Evolutionary conservation across 441 rosid species (phyloP).

Genomic region (Populus trichocarpa): DNA sequence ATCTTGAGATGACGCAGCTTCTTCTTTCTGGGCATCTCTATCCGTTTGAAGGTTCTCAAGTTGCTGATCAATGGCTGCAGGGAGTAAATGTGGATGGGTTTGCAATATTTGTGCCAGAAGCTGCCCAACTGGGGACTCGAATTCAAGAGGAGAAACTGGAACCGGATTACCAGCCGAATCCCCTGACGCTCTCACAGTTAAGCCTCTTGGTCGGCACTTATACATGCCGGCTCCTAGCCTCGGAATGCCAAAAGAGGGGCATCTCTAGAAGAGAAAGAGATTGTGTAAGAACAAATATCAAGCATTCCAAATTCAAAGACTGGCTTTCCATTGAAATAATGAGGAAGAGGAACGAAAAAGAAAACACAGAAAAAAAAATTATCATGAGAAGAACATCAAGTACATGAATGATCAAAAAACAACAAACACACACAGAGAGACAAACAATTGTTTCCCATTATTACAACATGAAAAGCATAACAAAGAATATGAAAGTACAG

Average conservation of each 20-base stretch:
- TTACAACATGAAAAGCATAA: background rate
- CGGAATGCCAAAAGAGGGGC: slow-evolving; percentile 40
- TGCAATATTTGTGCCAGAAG: slow-evolving; percentile 71
- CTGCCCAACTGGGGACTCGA: slow-evolving; percentile 86
- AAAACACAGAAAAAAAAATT: too few relatives aligned
- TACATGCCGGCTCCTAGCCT: slow-evolving; percentile 43
- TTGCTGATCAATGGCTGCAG: slow-evolving; percentile 79
- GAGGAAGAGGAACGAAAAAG: background rate
- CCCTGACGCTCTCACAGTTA: slow-evolving; percentile 55
- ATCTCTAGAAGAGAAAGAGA: slow-evolving; percentile 46
- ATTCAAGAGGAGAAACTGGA: slow-evolving; percentile 66
- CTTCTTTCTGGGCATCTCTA: slow-evolving; percentile 41
- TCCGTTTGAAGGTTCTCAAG: slow-evolving; percentile 72
- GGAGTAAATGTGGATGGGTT: slow-evolving; percentile 84
- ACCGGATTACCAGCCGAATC: slow-evolving; percentile 36
- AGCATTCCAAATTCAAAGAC: background rate
- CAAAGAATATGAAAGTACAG: background rate
- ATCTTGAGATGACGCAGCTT: slow-evolving; percentile 43
- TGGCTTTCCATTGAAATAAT: background rate
- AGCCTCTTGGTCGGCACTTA: slow-evolving; percentile 43
- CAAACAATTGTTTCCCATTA: background rate
- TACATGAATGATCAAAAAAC: background rate
- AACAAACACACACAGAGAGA: background rate
- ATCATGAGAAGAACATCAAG: background rate
- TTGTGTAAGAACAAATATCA: background rate